Percentiles rank a stretch among this genome's conserved stretches.
Conservation (phyloP, 2,329 filamentous ascomycete genomes). For the Teratosphaeria gauchensis region DNA sequence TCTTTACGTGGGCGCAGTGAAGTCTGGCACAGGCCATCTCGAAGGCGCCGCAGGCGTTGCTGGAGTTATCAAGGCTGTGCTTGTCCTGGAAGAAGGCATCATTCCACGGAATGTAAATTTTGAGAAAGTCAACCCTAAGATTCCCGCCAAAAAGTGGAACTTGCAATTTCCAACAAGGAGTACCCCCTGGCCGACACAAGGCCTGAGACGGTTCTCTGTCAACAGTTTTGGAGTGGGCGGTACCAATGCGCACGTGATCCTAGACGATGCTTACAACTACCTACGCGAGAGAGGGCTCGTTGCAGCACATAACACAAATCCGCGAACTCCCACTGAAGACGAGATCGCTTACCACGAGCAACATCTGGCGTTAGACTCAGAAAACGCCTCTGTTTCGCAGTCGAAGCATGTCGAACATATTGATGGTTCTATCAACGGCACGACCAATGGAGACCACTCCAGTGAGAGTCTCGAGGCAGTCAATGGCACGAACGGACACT, state of each 20-base stretch:
- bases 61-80: constrained; percentile 16
- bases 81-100: constrained; percentile 16
- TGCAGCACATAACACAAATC: constrained; percentile 4
- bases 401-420: background rate
- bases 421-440: background rate
- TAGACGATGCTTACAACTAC: constrained; percentile 13
- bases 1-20: constrained; percentile 9
- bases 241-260: constrained; percentile 20
- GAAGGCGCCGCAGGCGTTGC: constrained; percentile 11
- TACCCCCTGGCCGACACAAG: constrained; percentile 22
- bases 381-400: too few relatives aligned
- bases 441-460: background rate
- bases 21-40: constrained; percentile 10
- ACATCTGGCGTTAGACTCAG: background rate
- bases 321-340: background rate
- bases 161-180: constrained; percentile 9
- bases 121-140: constrained; percentile 10
- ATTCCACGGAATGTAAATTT: constrained; percentile 20
- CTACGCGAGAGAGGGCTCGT: constrained; percentile 2
- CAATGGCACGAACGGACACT: background rate
- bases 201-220: constrained; percentile 6
- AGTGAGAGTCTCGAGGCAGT: background rate
- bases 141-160: constrained; percentile 19
- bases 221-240: background rate
- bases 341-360: background rate